phyloP scores from a whole-genome alignment of 805 yeast genomes.

The Wickerhamiella domercqiae region DNA sequence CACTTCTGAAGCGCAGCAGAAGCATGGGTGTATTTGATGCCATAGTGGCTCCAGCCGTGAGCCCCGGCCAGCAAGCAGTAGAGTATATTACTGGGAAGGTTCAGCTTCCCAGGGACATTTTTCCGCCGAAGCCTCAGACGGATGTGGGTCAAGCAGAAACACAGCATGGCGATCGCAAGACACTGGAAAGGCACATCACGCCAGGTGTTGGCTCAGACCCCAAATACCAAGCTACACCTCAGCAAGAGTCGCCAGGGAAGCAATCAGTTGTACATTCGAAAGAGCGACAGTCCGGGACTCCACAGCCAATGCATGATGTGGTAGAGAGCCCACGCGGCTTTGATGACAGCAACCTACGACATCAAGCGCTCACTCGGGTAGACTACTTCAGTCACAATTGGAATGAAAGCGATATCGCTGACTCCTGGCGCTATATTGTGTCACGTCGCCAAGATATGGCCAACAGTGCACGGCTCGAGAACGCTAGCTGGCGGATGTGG shows the following conservation, averaged over 20 bases:
- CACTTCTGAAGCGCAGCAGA: background rate
- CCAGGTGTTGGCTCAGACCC: too few relatives aligned
- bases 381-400: conserved; percentile 92
- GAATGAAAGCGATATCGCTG: conserved; percentile 86
- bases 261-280: background rate
- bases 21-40: conserved; percentile 1
- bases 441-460: conserved; percentile 72
- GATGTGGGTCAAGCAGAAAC: background rate
- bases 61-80: conserved; percentile 13
- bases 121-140: conserved; percentile 1
- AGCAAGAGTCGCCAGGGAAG: background rate
- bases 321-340: background rate
- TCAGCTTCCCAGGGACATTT: conserved; percentile 1
- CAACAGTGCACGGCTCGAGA: conserved; percentile 61
- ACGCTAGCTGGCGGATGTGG: conserved; percentile 94
- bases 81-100: conserved; percentile 12
- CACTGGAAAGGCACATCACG: too few relatives aligned
- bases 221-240: background rate
- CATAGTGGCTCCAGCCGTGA: conserved; percentile 1
- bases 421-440: conserved; percentile 90
- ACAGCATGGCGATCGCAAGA: too few relatives aligned
- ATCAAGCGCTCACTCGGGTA: conserved; percentile 79
- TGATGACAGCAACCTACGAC: conserved; percentile 28
- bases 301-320: too few relatives aligned
- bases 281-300: background rate